These are phyloP conservation scores for Euptelea pleiosperma DNA, from an alignment of 164 flowering plant genomes.

Conservation along the genomic window DNA sequence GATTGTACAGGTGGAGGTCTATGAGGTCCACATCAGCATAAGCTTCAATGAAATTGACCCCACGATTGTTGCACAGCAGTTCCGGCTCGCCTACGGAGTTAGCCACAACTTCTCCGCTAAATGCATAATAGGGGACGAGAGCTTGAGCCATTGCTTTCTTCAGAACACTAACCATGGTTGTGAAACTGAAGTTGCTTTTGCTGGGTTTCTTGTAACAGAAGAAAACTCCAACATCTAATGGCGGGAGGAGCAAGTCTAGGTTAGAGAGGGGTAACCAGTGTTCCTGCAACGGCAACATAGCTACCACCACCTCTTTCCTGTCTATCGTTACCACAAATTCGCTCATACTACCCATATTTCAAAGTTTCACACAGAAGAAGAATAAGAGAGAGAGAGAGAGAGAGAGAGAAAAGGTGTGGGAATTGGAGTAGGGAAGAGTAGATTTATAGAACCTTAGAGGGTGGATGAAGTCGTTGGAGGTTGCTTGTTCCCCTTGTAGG, in stretches of 20 bases:
- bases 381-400: constrained; percentile 7
- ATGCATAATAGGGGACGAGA: constrained; percentile 29
- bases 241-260: constrained; percentile 36
- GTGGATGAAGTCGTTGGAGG: too few species aligned
- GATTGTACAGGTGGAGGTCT: constrained; percentile 35
- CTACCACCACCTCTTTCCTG: constrained; percentile 24
- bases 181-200: neutral
- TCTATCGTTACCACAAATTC: constrained; percentile 17
- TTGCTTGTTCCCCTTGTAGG: too few species aligned
- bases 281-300: constrained; percentile 31
- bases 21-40: constrained; percentile 32
- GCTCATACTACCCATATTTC: neutral
- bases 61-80: constrained; percentile 43
- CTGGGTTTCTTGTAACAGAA: constrained; percentile 30
- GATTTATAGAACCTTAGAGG: too few species aligned
- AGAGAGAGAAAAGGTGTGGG: neutral
- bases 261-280: constrained; percentile 37
- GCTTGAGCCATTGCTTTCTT: constrained; percentile 25
- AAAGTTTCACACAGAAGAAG: too few species aligned
- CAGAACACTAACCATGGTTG: constrained; percentile 16
- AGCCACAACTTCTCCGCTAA: constrained; percentile 32
- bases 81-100: constrained; percentile 36
- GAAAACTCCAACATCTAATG: constrained; percentile 30
- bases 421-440: too few species aligned
- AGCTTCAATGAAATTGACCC: constrained; percentile 42